Conservation (phyloP, 2,329 filamentous ascomycete genomes). For the Talaromyces sp. region DNA sequence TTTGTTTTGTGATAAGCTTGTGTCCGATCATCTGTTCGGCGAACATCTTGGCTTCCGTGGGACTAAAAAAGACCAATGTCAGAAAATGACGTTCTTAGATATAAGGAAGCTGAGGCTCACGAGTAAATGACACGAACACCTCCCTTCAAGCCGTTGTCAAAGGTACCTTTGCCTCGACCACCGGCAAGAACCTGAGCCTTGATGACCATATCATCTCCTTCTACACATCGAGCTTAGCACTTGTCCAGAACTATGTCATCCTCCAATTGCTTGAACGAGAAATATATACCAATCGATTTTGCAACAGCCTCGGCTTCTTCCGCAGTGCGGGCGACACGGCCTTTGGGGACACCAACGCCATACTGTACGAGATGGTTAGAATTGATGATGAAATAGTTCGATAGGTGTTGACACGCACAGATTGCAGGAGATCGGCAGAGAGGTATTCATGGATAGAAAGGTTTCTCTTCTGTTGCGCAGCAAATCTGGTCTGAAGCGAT, state of each 20-base stretch:
- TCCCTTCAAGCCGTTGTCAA: slow-evolving; percentile 98
- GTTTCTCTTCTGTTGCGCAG: slow-evolving; percentile 74
- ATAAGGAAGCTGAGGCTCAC: slow-evolving; percentile 39
- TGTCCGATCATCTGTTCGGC: slow-evolving; percentile 99
- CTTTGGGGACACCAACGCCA: slow-evolving; percentile 88
- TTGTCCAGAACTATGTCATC: not conserved
- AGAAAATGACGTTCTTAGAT: not conserved
- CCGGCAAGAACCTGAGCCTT: slow-evolving; percentile 98
- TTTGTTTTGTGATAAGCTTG: slow-evolving; percentile 99
- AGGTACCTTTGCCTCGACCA: slow-evolving; percentile 94
- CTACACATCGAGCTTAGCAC: slow-evolving; percentile 33
- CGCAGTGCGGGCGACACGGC: slow-evolving; percentile 73
- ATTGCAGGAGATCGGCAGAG: slow-evolving; percentile 81
- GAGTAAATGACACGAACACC: slow-evolving; percentile 99
- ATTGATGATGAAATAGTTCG: not conserved
- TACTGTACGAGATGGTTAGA: slow-evolving; percentile 55
- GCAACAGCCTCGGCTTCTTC: slow-evolving; percentile 89
- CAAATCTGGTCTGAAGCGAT: slow-evolving; percentile 49
- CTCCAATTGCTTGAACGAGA: not conserved
- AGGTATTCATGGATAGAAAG: slow-evolving; percentile 98
- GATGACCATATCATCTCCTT: slow-evolving; percentile 93
- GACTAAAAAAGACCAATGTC: slow-evolving; percentile 40
- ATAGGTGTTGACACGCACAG: slow-evolving; percentile 41
- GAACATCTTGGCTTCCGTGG: slow-evolving; percentile 93
- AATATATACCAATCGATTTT: slow-evolving; percentile 68